A percentile compares a stretch with the other conserved stretches of the same genome.
Conservation (phyloP, 805 yeast species). For the Sungouiella thailandica region DNA sequence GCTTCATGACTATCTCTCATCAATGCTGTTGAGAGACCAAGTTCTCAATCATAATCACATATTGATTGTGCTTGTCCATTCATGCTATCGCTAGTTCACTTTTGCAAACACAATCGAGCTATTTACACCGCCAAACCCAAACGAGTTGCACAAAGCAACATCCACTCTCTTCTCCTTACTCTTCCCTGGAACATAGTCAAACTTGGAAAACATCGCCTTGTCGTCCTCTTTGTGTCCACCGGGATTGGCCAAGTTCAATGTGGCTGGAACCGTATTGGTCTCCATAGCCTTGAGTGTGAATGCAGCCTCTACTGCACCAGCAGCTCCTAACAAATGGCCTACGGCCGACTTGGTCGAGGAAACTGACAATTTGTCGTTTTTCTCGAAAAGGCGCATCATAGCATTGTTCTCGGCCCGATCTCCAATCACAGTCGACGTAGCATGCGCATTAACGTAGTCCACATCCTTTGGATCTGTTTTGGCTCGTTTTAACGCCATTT, state of each 20-base stretch:
- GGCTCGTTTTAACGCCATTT: constrained; percentile 58
- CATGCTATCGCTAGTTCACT: background rate
- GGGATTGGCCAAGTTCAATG: constrained; percentile 58
- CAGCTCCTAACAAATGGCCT: constrained; percentile 94
- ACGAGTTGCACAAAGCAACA: constrained; percentile 79
- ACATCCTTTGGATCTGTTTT: constrained; percentile 44
- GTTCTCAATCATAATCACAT: no score
- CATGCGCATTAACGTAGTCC: constrained; percentile 91
- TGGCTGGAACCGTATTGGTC: constrained; percentile 65
- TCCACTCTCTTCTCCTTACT: constrained; percentile 38
- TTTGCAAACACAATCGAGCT: constrained; percentile 56
- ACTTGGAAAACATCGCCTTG: constrained; percentile 37
- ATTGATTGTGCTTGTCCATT: no score
- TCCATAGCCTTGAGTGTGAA: constrained; percentile 67
- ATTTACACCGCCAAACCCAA: constrained; percentile 98
- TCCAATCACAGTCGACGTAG: constrained; percentile 88
- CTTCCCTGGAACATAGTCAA: constrained; percentile 53
- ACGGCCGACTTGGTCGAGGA: constrained; percentile 88
- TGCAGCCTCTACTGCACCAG: constrained; percentile 90
- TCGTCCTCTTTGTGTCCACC: constrained; percentile 48
- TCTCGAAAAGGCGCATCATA: constrained; percentile 47
- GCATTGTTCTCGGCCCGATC: constrained; percentile 86
- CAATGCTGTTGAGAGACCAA: no score
- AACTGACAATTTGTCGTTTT: constrained; percentile 41
- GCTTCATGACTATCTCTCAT: no score